A percentile compares a stretch with the other conserved stretches of the same genome.
These are phyloP conservation scores for Dactylis glomerata DNA, from an alignment of 176 grass and related monocot genomes.

Conservation along the genomic window DNA sequence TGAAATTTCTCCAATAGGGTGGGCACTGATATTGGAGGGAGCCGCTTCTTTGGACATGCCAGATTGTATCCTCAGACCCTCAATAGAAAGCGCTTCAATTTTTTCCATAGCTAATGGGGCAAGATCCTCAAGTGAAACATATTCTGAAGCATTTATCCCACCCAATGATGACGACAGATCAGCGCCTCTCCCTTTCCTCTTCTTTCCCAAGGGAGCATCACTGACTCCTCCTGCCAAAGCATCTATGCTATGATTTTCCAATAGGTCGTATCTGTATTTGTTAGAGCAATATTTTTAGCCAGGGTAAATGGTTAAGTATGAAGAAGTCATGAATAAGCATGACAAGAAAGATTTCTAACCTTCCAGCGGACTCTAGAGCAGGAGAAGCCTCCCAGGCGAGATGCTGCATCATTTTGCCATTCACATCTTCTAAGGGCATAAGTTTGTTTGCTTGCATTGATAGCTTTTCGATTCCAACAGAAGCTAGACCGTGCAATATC, in stretches of 20 bases:
- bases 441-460: conserved; percentile 90
- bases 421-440: conserved; percentile 96
- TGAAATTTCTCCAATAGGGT: conserved; percentile 72
- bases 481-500: conserved; percentile 79
- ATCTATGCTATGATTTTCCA: conserved; percentile 43
- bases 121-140: conserved; percentile 89
- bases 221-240: conserved; percentile 10
- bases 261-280: conserved; percentile 47
- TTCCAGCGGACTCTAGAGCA: conserved; percentile 51
- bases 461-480: conserved; percentile 87
- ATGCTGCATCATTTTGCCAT: conserved; percentile 86
- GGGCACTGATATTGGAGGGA: conserved; percentile 79
- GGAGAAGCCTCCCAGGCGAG: conserved; percentile 76
- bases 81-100: conserved; percentile 90
- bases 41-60: conserved; percentile 90
- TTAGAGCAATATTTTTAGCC: conserved; percentile 26
- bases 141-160: conserved; percentile 58
- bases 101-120: conserved; percentile 98
- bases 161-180: conserved; percentile 43
- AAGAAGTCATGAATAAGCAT: neutral
- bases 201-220: conserved; percentile 39
- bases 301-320: conserved; percentile 5
- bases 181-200: conserved; percentile 47
- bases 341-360: conserved; percentile 41
- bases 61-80: conserved; percentile 98